Evolutionary conservation across 2,329 filamentous ascomycete genomes (phyloP).

Genomic region (Cordyceps farinosa): DNA sequence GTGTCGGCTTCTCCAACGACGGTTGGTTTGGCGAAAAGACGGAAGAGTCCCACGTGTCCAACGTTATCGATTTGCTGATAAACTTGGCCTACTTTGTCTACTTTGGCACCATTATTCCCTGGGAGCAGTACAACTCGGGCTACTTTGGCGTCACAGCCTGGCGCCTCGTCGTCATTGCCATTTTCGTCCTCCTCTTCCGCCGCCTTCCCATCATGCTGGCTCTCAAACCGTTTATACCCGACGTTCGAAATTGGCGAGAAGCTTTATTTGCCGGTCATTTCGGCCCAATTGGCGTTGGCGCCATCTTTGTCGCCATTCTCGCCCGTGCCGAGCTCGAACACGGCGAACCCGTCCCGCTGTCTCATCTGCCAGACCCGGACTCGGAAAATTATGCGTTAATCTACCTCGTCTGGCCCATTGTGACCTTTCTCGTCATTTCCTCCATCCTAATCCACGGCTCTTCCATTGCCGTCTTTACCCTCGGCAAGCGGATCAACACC

Average conservation of each 20-base stretch:
- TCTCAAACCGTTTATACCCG: constrained; percentile 88
- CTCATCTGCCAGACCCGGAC: constrained; percentile 53
- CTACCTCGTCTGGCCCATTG: constrained; percentile 90
- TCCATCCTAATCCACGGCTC: constrained; percentile 96
- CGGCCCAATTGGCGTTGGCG: constrained; percentile 93
- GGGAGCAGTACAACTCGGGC: constrained; percentile 81
- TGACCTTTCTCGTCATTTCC: constrained; percentile 86
- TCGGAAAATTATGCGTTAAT: constrained; percentile 66
- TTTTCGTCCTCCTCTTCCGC: constrained; percentile 92
- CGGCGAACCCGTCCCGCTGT: constrained; percentile 68
- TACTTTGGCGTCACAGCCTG: constrained; percentile 75
- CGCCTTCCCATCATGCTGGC: constrained; percentile 92
- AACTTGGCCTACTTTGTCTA: constrained; percentile 99
- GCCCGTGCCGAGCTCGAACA: constrained; percentile 88
- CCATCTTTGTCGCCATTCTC: constrained; percentile 91
- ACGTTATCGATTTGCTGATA: constrained; percentile 95
- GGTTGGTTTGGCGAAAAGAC: constrained; percentile 99
- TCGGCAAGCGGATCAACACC: constrained; percentile 98
- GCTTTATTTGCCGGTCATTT: constrained; percentile 96
- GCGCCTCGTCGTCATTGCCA: constrained; percentile 87
- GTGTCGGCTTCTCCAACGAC: constrained; percentile 98
- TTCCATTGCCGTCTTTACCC: constrained; percentile 95
- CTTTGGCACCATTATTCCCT: constrained; percentile 94
- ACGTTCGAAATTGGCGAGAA: constrained; percentile 97
- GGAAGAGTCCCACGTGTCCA: constrained; percentile 96